Evolutionary conservation across 2,329 filamentous ascomycete species (phyloP), one percentile per base, ranked within the genome.

Genomic region (Coniochaeta prunicola): DNA sequence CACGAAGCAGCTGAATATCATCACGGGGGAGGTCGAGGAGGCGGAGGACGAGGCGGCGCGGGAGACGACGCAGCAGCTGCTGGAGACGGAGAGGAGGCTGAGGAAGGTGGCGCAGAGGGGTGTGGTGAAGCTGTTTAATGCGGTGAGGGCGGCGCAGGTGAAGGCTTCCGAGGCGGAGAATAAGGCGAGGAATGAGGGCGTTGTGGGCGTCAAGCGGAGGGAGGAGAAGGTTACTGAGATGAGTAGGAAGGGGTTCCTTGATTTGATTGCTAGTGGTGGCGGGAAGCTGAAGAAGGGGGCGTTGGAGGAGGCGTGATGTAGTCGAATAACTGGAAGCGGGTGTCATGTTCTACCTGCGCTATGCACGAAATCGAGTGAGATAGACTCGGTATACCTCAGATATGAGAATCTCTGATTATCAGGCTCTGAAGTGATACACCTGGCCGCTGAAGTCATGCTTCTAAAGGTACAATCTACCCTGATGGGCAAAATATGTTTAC

Each of bases 111-210:
- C 92, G 50, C 91, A 97, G 74, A 83, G 91, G 58, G 93, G 93
- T 83, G 94, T 99, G 42, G 88, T 97, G 26, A 96, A 93, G 78
- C 79, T 99, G 60, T 99, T 99, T 76, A 97, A 97, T 72, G 94
- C 94, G 0, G 92, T 99, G 33, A 82, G 93, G 50, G 91, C 91
- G 24, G 92, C 94, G 15, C 94, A 99, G 75, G 89, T 97, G 59
- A 90, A 92, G 73, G 92, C 89, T 2, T 84, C 88, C 60, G 87
- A 93, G 73, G 89, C 91, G 5, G 87, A 89, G 69, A 84, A 80
- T 71, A 83, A 84, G 64, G 82, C 85, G 55, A 83, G 84, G 73
- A 85, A 85, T 65, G 83, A 87, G 61, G 90, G 91, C 3, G 78
- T 96, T 0, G 82, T 96, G 33, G 93, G 93, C 1, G 85, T 91